A percentile compares a stretch with the other conserved stretches of the same genome.
These are phyloP conservation scores for Tylopilus subfusipes DNA, from an alignment of 768 basidiomycete species.

Conservation along the genomic window DNA sequence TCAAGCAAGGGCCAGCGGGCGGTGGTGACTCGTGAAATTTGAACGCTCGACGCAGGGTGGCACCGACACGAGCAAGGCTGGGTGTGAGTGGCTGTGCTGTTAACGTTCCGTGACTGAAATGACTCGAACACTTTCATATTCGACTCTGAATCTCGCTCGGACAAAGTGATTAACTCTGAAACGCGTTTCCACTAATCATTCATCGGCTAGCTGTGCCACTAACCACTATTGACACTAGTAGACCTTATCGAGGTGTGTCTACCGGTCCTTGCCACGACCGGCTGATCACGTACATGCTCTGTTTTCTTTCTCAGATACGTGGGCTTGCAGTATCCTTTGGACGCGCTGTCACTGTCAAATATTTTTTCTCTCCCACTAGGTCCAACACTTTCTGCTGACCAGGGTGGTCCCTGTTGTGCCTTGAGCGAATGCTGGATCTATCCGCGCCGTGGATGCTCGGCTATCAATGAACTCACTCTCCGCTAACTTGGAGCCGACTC, in stretches of 20 bases:
- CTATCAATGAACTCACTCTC: constrained; percentile 11
- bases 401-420: neutral
- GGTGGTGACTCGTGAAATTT: neutral
- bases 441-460: neutral
- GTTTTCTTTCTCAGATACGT: constrained; percentile 8
- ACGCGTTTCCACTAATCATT: neutral
- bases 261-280: neutral
- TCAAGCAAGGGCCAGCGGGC: neutral
- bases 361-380: constrained; percentile 6
- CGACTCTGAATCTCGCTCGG: neutral
- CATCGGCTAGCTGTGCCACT: neutral
- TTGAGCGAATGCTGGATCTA: neutral
- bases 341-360: constrained; percentile 7
- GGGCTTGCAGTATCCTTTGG: neutral
- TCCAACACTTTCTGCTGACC: neutral
- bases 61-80: neutral
- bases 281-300: neutral
- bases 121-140: no score
- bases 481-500: constrained; percentile 8
- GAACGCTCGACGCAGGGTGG: neutral
- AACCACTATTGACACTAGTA: neutral
- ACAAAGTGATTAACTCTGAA: neutral
- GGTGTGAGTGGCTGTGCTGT: neutral
- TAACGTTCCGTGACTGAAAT: no score
- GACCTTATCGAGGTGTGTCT: neutral